Conservation (phyloP, 768 basidiomycete genomes). For the Lactarius sanguifluus region DNA sequence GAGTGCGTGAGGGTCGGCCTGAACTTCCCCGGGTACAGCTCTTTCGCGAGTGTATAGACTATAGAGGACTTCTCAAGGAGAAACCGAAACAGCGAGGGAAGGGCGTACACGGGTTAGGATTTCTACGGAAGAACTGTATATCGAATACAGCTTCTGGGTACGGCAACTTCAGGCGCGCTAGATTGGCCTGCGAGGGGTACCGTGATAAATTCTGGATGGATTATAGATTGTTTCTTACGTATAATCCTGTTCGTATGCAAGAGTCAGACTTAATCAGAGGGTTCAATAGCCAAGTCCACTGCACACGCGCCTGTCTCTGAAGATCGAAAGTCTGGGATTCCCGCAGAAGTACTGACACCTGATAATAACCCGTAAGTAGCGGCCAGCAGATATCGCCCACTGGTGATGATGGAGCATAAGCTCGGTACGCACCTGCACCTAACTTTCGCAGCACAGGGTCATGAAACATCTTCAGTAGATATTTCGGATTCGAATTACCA, state of each 20-base stretch:
- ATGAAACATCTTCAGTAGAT: not conserved
- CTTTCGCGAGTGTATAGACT: constrained; percentile 91
- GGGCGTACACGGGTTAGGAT: constrained; percentile 73
- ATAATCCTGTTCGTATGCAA: constrained; percentile 44
- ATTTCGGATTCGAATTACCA: constrained; percentile 31
- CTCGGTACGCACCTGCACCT: constrained; percentile 27
- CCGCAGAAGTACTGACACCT: constrained; percentile 79
- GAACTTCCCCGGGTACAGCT: constrained; percentile 88
- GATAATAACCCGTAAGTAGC: not conserved
- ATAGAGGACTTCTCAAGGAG: not conserved
- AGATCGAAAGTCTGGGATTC: constrained; percentile 88
- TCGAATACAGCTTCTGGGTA: constrained; percentile 96
- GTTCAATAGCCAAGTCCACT: not conserved
- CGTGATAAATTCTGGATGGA: not conserved
- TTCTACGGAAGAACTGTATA: constrained; percentile 76
- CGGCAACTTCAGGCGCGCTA: constrained; percentile 76
- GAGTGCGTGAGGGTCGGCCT: constrained; percentile 89
- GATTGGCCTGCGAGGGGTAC: constrained; percentile 56
- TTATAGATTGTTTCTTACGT: constrained; percentile 40
- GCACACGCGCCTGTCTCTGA: constrained; percentile 68
- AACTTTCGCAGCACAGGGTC: constrained; percentile 12
- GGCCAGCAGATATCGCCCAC: not conserved
- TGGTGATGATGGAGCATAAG: not conserved
- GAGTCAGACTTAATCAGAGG: not conserved
- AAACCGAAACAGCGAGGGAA: not conserved